Evolutionary conservation across 2,329 filamentous ascomycete species (phyloP), one percentile per base, ranked within the genome.

Genomic region (Sarocladium brachiariae): DNA sequence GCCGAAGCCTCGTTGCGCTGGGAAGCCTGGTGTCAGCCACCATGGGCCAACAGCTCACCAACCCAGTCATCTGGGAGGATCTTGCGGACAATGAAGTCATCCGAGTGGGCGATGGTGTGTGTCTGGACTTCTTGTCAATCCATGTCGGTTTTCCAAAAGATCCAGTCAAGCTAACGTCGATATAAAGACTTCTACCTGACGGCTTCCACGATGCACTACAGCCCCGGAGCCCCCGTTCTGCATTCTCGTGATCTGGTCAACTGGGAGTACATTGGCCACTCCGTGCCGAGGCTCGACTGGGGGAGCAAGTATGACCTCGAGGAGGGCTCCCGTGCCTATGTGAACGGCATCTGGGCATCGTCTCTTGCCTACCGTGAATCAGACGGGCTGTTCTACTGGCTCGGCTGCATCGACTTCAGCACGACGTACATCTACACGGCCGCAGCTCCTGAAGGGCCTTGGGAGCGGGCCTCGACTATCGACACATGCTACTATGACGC

Each of bases 161-260:
- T n/a, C n/a, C n/a, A n/a, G 16, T 14, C 72, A 76, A 56, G 69
- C 74, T 6, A 69, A 76, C 0, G n/a, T 67, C 68, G 3, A 69
- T 76, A 54, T 69, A 69, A n/a, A 2, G 76, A 61, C 39, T 81
- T 71, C 59, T 81, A 80, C 61, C 76, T 75, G 56, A 75, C 74
- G 0, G 74, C 77, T 1, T 81, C 77, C 1, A 79, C 70, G 6
- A 77, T 81, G 57, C 74, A 77, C 49, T 81, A 75, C 57, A 77
- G 73, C 10, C 72, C 78, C 1, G 78, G 77, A 9, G 78, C 78
- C 0, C 77, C 79, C 0, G 67, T 83, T 2, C 64, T 83, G 0
- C 68, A 70, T 21, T 81, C 78, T 0, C 72, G 73, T 48, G 76
- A 82, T 57, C 69, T 83, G 0, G 70, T 75, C 30, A 76, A 76